Evolutionary conservation across 169 alveolate species (phyloP).

Genomic region (Eimeria praecox): DNA sequence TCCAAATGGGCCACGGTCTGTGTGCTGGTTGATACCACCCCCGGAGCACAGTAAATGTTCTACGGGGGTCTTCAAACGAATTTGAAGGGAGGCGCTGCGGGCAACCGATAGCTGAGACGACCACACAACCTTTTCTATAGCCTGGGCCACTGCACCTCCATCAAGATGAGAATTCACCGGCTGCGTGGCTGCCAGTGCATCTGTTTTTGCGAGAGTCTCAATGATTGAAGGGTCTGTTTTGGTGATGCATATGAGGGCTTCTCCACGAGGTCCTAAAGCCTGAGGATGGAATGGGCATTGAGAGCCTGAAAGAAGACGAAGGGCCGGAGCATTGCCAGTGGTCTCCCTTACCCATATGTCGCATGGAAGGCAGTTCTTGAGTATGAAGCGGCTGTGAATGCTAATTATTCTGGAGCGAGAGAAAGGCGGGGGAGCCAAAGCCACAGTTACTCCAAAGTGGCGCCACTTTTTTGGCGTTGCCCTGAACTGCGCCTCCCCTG

Average conservation of each 20-base stretch:
- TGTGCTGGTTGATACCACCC: not conserved
- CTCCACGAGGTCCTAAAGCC: slow-evolving; percentile 67
- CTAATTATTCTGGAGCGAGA: slow-evolving; percentile 77
- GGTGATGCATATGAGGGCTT: slow-evolving; percentile 70
- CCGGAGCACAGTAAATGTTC: not conserved
- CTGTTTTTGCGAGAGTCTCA: not conserved
- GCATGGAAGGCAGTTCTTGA: slow-evolving; percentile 34
- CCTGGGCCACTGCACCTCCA: slow-evolving; percentile 18
- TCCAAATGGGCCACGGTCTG: not conserved
- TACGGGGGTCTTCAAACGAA: slow-evolving; percentile 44
- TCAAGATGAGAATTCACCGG: not conserved
- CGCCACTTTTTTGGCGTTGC: not conserved
- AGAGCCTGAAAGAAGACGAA: slow-evolving; percentile 49
- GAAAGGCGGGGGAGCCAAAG: slow-evolving; percentile 83
- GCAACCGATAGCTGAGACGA: slow-evolving; percentile 61
- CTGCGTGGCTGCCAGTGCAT: not conserved
- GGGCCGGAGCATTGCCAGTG: slow-evolving; percentile 42
- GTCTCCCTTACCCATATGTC: slow-evolving; percentile 76
- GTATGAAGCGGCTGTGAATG: slow-evolving; percentile 77
- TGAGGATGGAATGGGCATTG: slow-evolving; percentile 77
- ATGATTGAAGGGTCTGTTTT: slow-evolving; percentile 58
- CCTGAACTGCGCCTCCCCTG: not conserved
- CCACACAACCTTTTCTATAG: slow-evolving; percentile 46
- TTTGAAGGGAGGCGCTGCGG: slow-evolving; percentile 64
- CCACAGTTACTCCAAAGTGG: slow-evolving; percentile 64